Base-by-base conservation (phyloP, 331 rosid genomes). In the Malus hybrid region DNA sequence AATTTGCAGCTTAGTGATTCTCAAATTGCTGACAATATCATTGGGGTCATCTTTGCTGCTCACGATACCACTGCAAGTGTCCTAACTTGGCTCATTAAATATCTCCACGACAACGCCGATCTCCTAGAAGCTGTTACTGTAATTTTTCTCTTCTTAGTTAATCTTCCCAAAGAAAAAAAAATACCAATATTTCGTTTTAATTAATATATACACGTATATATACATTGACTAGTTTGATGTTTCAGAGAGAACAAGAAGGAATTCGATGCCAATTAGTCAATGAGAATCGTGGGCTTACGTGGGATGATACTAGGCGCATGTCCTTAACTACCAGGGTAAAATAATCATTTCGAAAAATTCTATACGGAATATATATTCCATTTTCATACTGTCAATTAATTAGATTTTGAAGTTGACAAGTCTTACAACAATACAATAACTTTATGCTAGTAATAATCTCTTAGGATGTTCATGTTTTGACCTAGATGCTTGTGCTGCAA, bases 31-130 rank as follows among this genome's bases (percentile, higher is more conserved):
- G 98, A 93, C 76, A 93, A 93, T 73, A 80, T 93, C 28, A 90
- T 93, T 33, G 98, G 98, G 16, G 94, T 93, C 0, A 90, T 93
- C 11, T 93, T 93, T 83, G 98, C 98, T 2, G 98, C 98, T 31
- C 98, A 93, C 55, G 98, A 93, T 39, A 93, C 98, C 27, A 93
- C 98, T 6, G 98, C 98, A 0, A 91, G 96, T 68, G 93, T 80
- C 33, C 83, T 93, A 10, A 91, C 98, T 13, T 93, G 98, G 98
- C 63, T 86, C 76, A 80, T 93, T 0, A 93, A 93, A 81, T 90
- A 91, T 75, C 78, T 93, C 71, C 96, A 90, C 71, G 98, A 93
- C 65, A 81, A 93, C 69, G 14, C 16, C 54, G 66, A 68, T 32
- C 87, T 90, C 75, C 87, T 91, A 19, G 88, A 91, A 69, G 81